phyloP scores from a whole-genome alignment of 176 grass and related monocot species.

The Avena sativa region DNA sequence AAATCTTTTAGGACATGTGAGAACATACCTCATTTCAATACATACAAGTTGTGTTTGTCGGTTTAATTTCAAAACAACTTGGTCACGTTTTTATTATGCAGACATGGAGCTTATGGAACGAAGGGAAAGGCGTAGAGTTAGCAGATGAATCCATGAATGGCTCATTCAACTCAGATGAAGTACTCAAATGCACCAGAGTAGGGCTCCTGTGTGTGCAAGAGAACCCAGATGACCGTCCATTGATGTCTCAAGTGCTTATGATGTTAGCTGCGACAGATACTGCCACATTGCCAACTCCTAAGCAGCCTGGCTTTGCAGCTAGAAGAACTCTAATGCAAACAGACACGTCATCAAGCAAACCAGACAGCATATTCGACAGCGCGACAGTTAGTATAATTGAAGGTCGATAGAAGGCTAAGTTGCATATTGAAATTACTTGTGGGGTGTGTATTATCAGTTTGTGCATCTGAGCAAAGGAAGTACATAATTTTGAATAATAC shows the following conservation, averaged over 20 bases:
- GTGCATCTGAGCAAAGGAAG: constrained; percentile 22
- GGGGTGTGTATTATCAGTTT: constrained; percentile 24
- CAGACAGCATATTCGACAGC: constrained; percentile 46
- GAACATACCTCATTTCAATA: constrained; percentile 35
- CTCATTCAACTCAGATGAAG: constrained; percentile 52
- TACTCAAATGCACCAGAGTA: constrained; percentile 53
- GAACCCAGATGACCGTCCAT: constrained; percentile 63
- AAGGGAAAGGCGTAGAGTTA: constrained; percentile 56
- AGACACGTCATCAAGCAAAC: constrained; percentile 59
- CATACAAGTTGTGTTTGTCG: constrained; percentile 7
- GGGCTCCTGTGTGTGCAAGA: constrained; percentile 71
- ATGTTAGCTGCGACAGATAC: constrained; percentile 59
- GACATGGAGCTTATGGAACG: constrained; percentile 76
- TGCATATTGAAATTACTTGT: not conserved
- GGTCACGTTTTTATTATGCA: not conserved
- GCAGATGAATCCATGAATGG: constrained; percentile 63
- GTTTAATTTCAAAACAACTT: not conserved
- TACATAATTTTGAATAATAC: constrained; percentile 32
- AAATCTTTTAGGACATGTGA: constrained; percentile 68
- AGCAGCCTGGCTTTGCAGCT: constrained; percentile 65
- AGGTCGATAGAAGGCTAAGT: constrained; percentile 48
- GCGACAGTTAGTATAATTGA: constrained; percentile 58
- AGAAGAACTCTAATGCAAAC: constrained; percentile 52
- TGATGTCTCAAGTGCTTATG: constrained; percentile 63
- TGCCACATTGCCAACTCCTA: constrained; percentile 54